These are phyloP conservation scores for Candida ovalis DNA, from an alignment of 805 yeast species.

Conservation along the genomic window DNA sequence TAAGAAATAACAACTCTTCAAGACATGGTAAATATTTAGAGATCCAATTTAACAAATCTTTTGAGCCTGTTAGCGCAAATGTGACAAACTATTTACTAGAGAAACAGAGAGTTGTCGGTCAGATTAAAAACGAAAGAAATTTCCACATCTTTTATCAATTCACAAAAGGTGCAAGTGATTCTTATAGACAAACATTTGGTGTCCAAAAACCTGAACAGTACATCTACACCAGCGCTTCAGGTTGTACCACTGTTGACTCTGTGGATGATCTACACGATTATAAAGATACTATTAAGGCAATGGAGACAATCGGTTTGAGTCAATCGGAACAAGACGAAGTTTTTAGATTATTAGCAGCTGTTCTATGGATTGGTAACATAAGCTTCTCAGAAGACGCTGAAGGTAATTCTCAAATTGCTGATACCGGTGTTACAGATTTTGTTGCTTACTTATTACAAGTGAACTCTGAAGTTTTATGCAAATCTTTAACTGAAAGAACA, in stretches of 20 bases:
- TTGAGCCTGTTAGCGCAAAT: conserved; percentile 92
- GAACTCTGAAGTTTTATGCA: conserved; percentile 58
- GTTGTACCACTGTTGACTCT: conserved; percentile 81
- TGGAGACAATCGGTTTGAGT: conserved; percentile 80
- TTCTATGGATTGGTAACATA: conserved; percentile 93
- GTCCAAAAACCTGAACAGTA: conserved; percentile 93
- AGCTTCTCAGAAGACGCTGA: conserved; percentile 81
- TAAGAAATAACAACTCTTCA: conserved; percentile 84
- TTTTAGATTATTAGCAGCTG: conserved; percentile 76
- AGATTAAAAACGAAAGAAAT: conserved; percentile 86
- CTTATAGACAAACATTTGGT: conserved; percentile 80
- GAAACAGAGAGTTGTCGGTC: conserved; percentile 96
- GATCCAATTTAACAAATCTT: conserved; percentile 75
- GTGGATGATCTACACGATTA: conserved; percentile 82
- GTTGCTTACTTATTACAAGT: conserved; percentile 90
- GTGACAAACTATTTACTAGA: conserved; percentile 93
- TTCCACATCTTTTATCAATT: conserved; percentile 97
- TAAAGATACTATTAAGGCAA: conserved; percentile 76
- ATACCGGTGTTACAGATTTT: conserved; percentile 87
- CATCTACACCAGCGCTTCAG: conserved; percentile 79
- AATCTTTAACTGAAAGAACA: conserved; percentile 72
- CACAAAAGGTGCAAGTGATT: conserved; percentile 84
- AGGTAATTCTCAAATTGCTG: conserved; percentile 80
- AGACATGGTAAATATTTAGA: conserved; percentile 93
- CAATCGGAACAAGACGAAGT: conserved; percentile 87